Conservation (phyloP, 371 early-diverging fungal genomes). For the Gilbertella persicaria region DNA sequence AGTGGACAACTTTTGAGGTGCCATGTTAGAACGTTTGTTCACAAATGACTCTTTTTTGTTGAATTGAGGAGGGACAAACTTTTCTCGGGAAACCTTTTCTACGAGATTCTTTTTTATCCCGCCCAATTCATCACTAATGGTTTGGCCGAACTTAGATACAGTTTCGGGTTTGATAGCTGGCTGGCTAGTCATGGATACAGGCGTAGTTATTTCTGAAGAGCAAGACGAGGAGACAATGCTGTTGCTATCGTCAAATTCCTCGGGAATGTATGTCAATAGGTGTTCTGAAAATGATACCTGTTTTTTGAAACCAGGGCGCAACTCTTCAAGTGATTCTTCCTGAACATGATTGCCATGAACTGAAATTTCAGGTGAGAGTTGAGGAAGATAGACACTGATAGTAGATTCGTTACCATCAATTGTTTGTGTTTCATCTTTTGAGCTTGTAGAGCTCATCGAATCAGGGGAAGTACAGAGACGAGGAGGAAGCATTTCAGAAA, state of each 20-base stretch:
- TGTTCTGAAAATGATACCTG: conserved; percentile 25
- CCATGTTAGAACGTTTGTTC: neutral
- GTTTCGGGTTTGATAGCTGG: neutral
- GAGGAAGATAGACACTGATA: conserved; percentile 21
- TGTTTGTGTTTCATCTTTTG: no score
- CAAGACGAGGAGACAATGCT: neutral
- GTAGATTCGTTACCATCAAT: neutral
- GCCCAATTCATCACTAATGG: neutral
- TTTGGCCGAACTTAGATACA: neutral
- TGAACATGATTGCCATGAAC: neutral
- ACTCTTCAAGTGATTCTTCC: neutral
- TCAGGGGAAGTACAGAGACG: no score
- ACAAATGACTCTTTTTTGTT: neutral
- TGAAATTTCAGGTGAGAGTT: conserved; percentile 22
- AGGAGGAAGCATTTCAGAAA: no score
- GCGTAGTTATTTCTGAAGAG: neutral
- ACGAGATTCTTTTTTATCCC: neutral
- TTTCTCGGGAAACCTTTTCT: conserved; percentile 1
- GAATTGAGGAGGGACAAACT: conserved; percentile 3
- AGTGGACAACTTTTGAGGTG: conserved; percentile 19
- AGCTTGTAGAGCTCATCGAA: no score
- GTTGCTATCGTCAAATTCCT: neutral
- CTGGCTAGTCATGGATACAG: neutral
- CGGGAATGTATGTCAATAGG: conserved; percentile 9
- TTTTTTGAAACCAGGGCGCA: conserved; percentile 14